Evolutionary conservation across 495 filamentous ascomycete genomes (phyloP).

Genomic region (Halenospora varia): DNA sequence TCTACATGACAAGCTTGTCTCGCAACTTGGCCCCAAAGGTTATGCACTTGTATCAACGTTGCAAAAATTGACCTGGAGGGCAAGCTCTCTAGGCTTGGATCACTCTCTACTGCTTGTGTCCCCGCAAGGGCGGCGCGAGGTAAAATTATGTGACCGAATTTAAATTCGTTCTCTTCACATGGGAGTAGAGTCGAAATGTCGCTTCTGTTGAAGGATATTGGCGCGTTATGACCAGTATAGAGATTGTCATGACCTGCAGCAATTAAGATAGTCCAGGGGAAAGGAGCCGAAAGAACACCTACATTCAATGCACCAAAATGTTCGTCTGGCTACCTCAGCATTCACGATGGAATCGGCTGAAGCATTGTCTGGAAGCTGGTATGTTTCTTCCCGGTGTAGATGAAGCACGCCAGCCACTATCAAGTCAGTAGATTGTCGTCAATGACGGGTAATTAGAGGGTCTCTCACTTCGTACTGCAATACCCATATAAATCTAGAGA

Average conservation of each 20-base stretch:
- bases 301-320: slow-evolving; percentile 46
- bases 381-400: slow-evolving; percentile 49
- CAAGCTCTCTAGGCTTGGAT: slow-evolving; percentile 37
- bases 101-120: slow-evolving; percentile 39
- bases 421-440: too few species aligned
- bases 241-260: slow-evolving; percentile 43
- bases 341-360: slow-evolving; percentile 13
- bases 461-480: slow-evolving; percentile 46
- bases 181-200: slow-evolving; percentile 49
- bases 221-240: slow-evolving; percentile 41
- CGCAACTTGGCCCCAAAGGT: slow-evolving; percentile 28
- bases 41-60: slow-evolving; percentile 14
- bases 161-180: slow-evolving; percentile 43
- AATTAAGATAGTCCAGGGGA: not conserved
- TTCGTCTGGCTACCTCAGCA: slow-evolving; percentile 12
- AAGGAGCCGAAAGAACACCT: not conserved
- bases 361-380: slow-evolving; percentile 17
- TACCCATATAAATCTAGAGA: slow-evolving; percentile 47
- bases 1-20: slow-evolving; percentile 27
- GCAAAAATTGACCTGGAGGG: slow-evolving; percentile 43
- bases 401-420: slow-evolving; percentile 47
- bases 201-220: slow-evolving; percentile 38
- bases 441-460: too few species aligned
- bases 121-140: slow-evolving; percentile 46
- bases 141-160: slow-evolving; percentile 34